Percentiles rank a stretch among this genome's conserved stretches.
Conservation (phyloP, 768 basidiomycete species). For the Pisolithus marmoratus region DNA sequence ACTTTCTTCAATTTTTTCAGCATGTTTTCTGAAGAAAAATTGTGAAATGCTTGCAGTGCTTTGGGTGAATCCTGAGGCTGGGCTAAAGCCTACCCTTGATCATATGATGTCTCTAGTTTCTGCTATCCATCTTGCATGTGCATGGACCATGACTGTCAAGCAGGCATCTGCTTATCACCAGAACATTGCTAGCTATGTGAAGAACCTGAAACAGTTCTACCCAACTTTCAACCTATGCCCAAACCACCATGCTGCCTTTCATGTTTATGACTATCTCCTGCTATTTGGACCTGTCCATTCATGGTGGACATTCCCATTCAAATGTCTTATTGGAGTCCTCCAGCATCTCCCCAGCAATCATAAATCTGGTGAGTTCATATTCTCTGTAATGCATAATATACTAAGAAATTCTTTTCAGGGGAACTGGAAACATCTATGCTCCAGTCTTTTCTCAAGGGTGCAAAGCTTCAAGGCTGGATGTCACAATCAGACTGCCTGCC, state of each 20-base stretch:
- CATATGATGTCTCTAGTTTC: slow-evolving; percentile 26
- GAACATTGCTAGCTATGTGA: slow-evolving; percentile 12
- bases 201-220: slow-evolving; percentile 14
- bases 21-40: too few species aligned
- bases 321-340: slow-evolving; percentile 31
- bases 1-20: too few species aligned
- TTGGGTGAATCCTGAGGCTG: slow-evolving; percentile 8
- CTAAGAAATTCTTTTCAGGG: slow-evolving; percentile 4
- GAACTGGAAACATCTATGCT: slow-evolving; percentile 7
- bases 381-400: slow-evolving; percentile 6
- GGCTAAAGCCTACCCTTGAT: slow-evolving; percentile 8
- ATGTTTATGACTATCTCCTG: slow-evolving; percentile 26
- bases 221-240: slow-evolving; percentile 9
- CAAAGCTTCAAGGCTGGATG: slow-evolving; percentile 16
- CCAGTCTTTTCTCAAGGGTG: slow-evolving; percentile 8
- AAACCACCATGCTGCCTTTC: slow-evolving; percentile 29
- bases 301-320: slow-evolving; percentile 38
- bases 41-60: too few species aligned
- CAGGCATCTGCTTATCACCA: slow-evolving; percentile 7
- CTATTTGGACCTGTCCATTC: slow-evolving; percentile 31
- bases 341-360: slow-evolving; percentile 31
- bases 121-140: slow-evolving; percentile 16
- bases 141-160: slow-evolving; percentile 4
- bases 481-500: too few species aligned
- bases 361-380: slow-evolving; percentile 15